Evolutionary conservation across 1,284 basidiomycete genomes (phyloP).

Genomic region (Ustilago shanxiensis): DNA sequence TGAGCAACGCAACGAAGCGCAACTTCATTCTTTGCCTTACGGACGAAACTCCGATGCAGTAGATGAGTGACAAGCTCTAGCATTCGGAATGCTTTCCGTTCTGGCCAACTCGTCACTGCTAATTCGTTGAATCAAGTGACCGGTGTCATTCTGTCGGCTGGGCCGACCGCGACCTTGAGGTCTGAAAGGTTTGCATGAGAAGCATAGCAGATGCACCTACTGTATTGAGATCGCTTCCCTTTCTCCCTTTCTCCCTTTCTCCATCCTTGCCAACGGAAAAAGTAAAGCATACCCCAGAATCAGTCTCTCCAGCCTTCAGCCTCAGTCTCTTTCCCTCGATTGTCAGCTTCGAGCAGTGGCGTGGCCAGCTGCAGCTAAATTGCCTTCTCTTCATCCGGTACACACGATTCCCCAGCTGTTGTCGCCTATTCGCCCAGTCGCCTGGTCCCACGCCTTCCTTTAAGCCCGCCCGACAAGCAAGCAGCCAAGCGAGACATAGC

Average conservation of each 20-base stretch:
- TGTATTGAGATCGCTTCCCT: background rate
- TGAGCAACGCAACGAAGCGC: background rate
- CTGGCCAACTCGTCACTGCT: background rate
- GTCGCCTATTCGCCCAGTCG: too few relatives aligned
- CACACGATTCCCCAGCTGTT: background rate
- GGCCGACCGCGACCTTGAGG: background rate
- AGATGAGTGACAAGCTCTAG: background rate
- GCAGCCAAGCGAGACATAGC: slow-evolving; percentile 1
- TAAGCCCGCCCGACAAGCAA: background rate
- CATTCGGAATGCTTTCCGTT: slow-evolving; percentile 3
- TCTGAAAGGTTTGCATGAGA: background rate
- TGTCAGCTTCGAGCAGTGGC: background rate
- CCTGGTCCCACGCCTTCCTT: background rate
- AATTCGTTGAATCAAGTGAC: slow-evolving; percentile 2
- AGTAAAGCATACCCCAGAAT: slow-evolving; percentile 5
- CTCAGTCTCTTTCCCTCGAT: background rate
- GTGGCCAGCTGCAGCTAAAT: background rate
- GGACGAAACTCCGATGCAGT: background rate
- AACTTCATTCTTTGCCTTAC: slow-evolving; percentile 3
- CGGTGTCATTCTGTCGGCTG: background rate
- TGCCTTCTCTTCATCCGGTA: background rate
- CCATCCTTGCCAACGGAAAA: slow-evolving; percentile 7
- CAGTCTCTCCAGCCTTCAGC: background rate
- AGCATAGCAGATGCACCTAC: slow-evolving; percentile 5
- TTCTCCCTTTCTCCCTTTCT: background rate